Base-by-base conservation (phyloP, 2,329 filamentous ascomycete species). In the Ophiocordyceps robertsii region DNA sequence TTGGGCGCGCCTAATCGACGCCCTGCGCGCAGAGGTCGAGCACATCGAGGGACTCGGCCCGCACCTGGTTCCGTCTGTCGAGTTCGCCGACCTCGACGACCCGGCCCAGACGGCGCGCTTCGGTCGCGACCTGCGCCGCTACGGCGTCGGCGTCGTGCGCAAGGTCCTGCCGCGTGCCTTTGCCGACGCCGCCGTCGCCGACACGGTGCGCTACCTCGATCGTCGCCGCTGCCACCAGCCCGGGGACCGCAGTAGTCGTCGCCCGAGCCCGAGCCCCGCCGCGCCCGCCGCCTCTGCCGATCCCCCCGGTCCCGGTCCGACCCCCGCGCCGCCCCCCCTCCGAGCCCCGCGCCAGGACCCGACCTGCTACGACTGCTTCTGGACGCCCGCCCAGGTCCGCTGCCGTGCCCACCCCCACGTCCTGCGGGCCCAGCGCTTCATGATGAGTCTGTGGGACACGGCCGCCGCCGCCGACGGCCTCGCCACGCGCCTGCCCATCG, bases 321-420 rank as follows among this genome's bases (percentile, higher is more conserved):
- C 24, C 24, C 24, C 24, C 24, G 24, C 5, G 21, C 31, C 11
- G 14, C 30, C 16, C 8, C 49, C 53, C 39, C 49, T 57, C 38
- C 58, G 55, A 31, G 47, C 53, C 6, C 48, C 54, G 11, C 49
- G 51, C 21, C 56, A 60, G 50, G 75, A 80, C 35, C 80, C 80
- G 6, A 76, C 80, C 2, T 83, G 82, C 41, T 84, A 80, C 59
- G 80, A 84, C 58, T 73, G 84, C 52, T 84, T 83, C 62, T 84
- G 80, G 81, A 80, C 80, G 6, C 79, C 79, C 0, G 73, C 79
- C 1, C 81, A 85, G 60, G 71, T 81, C 43, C 71, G 74, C 51
- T 77, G 79, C n/a, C 73, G 81, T 21, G 74, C 77, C 0, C 77
- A 85, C 50, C 75, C 78, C 4, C 70, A 74, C 49, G 69, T 84